Base-by-base conservation (phyloP, 2,329 filamentous ascomycete genomes). In the Scedosporium minutisporum region DNA sequence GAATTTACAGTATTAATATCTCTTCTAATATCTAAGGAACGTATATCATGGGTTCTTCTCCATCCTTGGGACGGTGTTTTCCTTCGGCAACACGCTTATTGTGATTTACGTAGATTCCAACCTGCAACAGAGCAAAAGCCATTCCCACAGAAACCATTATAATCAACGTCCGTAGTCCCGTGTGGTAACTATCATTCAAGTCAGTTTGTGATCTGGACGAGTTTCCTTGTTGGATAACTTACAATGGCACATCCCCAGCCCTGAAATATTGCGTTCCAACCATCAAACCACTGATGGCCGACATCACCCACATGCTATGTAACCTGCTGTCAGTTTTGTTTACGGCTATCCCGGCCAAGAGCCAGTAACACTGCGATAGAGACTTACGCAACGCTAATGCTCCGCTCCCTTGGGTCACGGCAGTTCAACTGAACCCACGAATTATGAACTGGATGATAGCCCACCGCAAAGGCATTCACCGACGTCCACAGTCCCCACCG, bases 381-480 rank as follows among this genome's bases (percentile, higher is more conserved):
- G 29, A 69, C 77, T 66, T 66, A 80, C 72, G 80, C 79, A 57
- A 83, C 76, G 21, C 71, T 74, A 60, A 83, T 79, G 64, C 78
- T 82, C 61, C 79, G 68, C 67, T 82, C 80, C 4, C 75, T 69
- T 0, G 76, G 67, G 18, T 77, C 76, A 14, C 70, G 71, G 65
- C 80, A 82, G 65, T 83, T 83, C 6, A 82, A 69, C 66, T 82
- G 78, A 18, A 80, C 71, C 80, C 80, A 83, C 0, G 78, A 75
- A 68, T 82, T 83, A 62, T 82, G 79, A 0, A 80, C 73, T 0
- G 80, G 80, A 67, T 83, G 80, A 65, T 82, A 83, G 0, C 80
- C 78, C 7, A 82, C 80, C 0, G 80, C 78, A 44, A 82, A 76
- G 1, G 71, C 71, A 67, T 83, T 82, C 3, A 82, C 74, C 0